phyloP scores from a whole-genome alignment of 2,329 filamentous ascomycete genomes.

The Cylindrodendrum hubeiense region DNA sequence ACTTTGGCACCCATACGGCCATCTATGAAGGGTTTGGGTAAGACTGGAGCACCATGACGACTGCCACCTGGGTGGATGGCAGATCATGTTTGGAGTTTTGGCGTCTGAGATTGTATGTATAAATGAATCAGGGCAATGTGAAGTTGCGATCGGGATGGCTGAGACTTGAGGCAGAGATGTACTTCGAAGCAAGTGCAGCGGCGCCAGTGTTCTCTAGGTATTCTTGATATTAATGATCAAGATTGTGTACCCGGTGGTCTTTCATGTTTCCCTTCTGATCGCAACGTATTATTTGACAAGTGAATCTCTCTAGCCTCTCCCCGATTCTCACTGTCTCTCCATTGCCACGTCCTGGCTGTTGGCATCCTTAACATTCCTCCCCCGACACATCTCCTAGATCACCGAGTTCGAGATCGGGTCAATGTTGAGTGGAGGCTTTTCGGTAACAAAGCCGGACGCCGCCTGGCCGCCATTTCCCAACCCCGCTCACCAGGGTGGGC shows the following conservation, averaged over 20 bases:
- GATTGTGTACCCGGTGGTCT: background rate
- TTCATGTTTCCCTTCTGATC: background rate
- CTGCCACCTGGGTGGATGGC: conserved; percentile 16
- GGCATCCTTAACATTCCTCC: too few relatives aligned
- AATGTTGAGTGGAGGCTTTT: too few relatives aligned
- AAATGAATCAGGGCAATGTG: background rate
- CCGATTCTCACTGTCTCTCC: too few relatives aligned
- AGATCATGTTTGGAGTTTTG: conserved; percentile 27
- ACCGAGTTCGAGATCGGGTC: too few relatives aligned
- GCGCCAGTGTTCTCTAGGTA: background rate
- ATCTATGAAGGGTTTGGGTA: conserved; percentile 22
- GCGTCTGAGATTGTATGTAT: conserved; percentile 20
- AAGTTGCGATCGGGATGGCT: conserved; percentile 1
- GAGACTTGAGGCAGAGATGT: background rate
- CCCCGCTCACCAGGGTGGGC: too few relatives aligned
- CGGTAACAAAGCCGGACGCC: too few relatives aligned
- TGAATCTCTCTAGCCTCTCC: too few relatives aligned
- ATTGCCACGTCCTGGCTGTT: too few relatives aligned
- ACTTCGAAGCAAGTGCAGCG: background rate
- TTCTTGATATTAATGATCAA: conserved; percentile 14
- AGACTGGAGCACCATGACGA: conserved; percentile 18
- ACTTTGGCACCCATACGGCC: conserved; percentile 21
- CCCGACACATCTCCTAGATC: too few relatives aligned
- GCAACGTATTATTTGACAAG: background rate
- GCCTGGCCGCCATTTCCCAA: too few relatives aligned